Conservation (phyloP, 2,329 filamentous ascomycete genomes). For the Plenodomus lindquistii region DNA sequence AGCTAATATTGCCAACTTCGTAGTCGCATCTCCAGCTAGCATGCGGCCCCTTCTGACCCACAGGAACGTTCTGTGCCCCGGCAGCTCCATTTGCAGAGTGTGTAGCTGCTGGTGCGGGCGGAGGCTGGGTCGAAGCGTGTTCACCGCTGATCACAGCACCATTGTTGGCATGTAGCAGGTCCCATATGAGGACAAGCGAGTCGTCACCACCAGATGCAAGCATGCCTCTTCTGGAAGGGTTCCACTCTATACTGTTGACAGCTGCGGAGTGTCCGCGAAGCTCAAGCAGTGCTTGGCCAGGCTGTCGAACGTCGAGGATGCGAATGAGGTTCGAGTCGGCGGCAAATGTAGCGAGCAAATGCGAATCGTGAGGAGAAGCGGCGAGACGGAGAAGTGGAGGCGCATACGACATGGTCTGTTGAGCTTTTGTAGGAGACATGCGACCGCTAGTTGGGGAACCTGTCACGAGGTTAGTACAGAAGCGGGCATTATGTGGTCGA, state of each 20-base stretch:
- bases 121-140: slow-evolving; percentile 33
- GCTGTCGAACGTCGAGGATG: slow-evolving; percentile 94
- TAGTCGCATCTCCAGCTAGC: slow-evolving; percentile 86
- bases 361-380: slow-evolving; percentile 92
- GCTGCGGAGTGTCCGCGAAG: slow-evolving; percentile 83
- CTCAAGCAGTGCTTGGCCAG: slow-evolving; percentile 91
- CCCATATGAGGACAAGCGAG: slow-evolving; percentile 90
- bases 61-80: slow-evolving; percentile 41
- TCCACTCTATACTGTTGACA: slow-evolving; percentile 96
- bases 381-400: slow-evolving; percentile 76
- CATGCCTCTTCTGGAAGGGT: slow-evolving; percentile 80
- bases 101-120: slow-evolving; percentile 26
- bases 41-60: slow-evolving; percentile 66
- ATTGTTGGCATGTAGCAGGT: slow-evolving; percentile 73
- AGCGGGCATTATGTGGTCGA: neutral
- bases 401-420: slow-evolving; percentile 70
- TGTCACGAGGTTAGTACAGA: slow-evolving; percentile 12
- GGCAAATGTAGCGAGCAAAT: slow-evolving; percentile 95
- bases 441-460: slow-evolving; percentile 54
- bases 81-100: slow-evolving; percentile 35
- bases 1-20: slow-evolving; percentile 82
- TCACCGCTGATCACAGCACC: slow-evolving; percentile 53
- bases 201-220: slow-evolving; percentile 93
- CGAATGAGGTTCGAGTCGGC: slow-evolving; percentile 90
- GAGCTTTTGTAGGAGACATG: slow-evolving; percentile 73